phyloP scores from a whole-genome alignment of 345 rosid species.

The Populus pruinosa region DNA sequence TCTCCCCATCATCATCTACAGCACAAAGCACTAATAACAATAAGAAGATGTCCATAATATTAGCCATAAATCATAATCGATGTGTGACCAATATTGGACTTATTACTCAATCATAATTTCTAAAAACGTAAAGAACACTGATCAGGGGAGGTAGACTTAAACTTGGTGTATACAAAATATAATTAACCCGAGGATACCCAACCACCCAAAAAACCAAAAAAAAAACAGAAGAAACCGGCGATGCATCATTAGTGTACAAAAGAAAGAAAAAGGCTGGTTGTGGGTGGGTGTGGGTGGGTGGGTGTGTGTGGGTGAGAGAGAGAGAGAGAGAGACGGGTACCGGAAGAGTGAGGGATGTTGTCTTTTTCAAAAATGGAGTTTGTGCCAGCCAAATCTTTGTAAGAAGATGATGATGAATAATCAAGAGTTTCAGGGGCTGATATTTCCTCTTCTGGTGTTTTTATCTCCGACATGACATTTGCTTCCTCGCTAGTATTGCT shows the following conservation, averaged over 20 bases:
- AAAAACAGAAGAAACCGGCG: background rate
- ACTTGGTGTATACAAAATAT: background rate
- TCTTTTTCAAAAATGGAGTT: constrained; percentile 25
- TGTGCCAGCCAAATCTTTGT: constrained; percentile 28
- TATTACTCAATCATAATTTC: background rate
- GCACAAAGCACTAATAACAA: background rate
- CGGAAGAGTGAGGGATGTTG: background rate
- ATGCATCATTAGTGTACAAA: background rate
- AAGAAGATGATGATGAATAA: constrained; percentile 36
- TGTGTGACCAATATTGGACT: background rate
- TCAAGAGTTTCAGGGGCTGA: constrained; percentile 28
- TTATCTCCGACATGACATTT: constrained; percentile 34
- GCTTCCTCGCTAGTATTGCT: constrained; percentile 42
- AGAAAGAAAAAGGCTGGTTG: background rate
- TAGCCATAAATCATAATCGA: background rate
- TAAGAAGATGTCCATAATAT: background rate
- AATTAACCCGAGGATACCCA: background rate
- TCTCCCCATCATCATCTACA: constrained; percentile 11
- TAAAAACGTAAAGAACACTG: background rate
- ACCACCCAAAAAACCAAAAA: background rate
- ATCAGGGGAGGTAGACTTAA: no score
- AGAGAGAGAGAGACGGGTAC: background rate
- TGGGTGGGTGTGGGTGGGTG: background rate
- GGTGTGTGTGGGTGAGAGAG: background rate
- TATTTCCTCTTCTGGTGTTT: constrained; percentile 42